phyloP scores from a whole-genome alignment of 1,139 yeast genomes.

The Lodderomyces theae region DNA sequence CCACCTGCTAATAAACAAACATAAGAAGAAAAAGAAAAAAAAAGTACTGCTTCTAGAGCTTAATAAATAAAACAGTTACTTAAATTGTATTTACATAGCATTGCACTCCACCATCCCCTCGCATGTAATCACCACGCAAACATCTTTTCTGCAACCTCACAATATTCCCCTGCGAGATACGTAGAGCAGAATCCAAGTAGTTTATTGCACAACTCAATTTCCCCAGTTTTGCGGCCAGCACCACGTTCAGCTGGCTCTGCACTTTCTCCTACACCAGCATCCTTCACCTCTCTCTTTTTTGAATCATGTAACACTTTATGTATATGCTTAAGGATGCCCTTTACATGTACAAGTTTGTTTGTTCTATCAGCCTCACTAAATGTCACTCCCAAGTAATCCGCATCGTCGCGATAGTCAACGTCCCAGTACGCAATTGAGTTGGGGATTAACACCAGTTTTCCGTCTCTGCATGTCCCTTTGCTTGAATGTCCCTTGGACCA shows the following conservation, averaged over 20 bases:
- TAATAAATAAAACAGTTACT: no score
- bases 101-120: neutral
- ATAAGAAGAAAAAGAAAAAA: no score
- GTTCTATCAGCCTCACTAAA: conserved; percentile 22
- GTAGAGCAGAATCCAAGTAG: conserved; percentile 2
- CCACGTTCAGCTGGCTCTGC: neutral
- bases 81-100: conserved; percentile 7
- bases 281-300: neutral
- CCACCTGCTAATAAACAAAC: no score
- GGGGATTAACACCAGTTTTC: conserved; percentile 21
- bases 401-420: neutral
- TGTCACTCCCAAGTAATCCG: conserved; percentile 21
- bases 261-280: conserved; percentile 4
- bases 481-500: conserved; percentile 13
- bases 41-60: no score
- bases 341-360: conserved; percentile 18
- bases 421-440: conserved; percentile 22
- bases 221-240: neutral
- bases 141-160: conserved; percentile 9
- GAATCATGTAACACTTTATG: conserved; percentile 11
- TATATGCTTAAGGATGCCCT: conserved; percentile 19
- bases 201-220: conserved; percentile 1
- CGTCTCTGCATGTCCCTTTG: conserved; percentile 17
- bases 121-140: no score
- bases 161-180: neutral